A percentile compares a stretch with the other conserved stretches of the same genome.
These are phyloP conservation scores for Trichoderma lentiforme DNA, from an alignment of 2,329 filamentous ascomycete genomes.

Conservation along the genomic window DNA sequence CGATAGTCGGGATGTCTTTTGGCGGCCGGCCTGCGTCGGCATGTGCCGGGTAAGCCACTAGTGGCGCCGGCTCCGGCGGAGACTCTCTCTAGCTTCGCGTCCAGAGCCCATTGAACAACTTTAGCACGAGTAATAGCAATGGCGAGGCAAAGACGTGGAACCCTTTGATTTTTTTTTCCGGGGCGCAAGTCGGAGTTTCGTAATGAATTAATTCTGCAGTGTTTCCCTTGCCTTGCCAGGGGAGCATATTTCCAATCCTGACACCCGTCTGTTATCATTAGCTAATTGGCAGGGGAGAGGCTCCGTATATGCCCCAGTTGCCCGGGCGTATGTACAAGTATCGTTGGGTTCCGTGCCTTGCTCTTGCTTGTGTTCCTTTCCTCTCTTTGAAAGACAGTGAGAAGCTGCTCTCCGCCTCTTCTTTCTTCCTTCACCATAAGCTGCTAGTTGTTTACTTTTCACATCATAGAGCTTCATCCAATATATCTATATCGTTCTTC, in stretches of 20 bases:
- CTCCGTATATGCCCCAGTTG: not conserved
- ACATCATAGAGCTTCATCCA: not conserved
- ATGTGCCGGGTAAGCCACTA: slow-evolving; percentile 9
- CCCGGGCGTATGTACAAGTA: not conserved
- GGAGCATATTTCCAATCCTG: not conserved
- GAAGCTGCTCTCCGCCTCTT: not conserved
- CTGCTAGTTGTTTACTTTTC: not conserved
- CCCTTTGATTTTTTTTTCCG: not conserved
- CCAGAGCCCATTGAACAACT: not conserved
- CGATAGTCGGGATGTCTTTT: slow-evolving; percentile 9
- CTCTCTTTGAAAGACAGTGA: not conserved
- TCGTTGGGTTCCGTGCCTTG: not conserved
- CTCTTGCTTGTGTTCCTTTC: not conserved
- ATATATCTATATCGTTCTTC: not conserved
- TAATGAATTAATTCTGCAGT: not conserved
- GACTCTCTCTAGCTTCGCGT: not conserved
- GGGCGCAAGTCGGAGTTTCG: not conserved
- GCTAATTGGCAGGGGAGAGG: not conserved
- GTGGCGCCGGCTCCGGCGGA: slow-evolving; percentile 8
- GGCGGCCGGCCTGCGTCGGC: slow-evolving; percentile 18
- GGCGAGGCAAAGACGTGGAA: not conserved
- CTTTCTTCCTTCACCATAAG: not conserved
- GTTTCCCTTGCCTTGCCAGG: not conserved
- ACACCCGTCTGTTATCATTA: not conserved
- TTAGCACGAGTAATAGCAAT: not conserved